A percentile compares a stretch with the other conserved stretches of the same genome.
Evolutionary conservation across 2,329 filamentous ascomycete genomes (phyloP).

Genomic region (Emericellopsis atlantica): DNA sequence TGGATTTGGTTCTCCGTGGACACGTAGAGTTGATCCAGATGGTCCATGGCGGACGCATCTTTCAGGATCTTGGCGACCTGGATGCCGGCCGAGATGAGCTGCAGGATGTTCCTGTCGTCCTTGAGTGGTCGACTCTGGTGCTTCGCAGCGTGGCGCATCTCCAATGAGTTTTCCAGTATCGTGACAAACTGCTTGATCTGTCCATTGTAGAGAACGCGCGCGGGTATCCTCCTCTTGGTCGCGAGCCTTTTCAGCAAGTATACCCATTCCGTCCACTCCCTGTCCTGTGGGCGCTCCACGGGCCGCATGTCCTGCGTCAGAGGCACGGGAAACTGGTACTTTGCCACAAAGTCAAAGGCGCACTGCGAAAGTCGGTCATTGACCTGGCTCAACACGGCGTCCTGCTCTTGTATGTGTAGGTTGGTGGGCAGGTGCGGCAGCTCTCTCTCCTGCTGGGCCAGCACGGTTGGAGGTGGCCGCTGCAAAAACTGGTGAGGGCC

Average conservation of each 20-base stretch:
- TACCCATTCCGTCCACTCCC: conserved; percentile 89
- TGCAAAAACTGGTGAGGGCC: conserved; percentile 74
- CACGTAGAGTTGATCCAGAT: conserved; percentile 69
- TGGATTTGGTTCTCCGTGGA: conserved; percentile 70
- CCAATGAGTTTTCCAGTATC: conserved; percentile 75
- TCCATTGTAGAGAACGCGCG: conserved; percentile 72
- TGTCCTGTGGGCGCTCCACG: conserved; percentile 59
- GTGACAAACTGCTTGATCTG: conserved; percentile 89
- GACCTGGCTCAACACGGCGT: conserved; percentile 65
- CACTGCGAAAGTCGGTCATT: conserved; percentile 78
- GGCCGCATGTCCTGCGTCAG: conserved; percentile 72
- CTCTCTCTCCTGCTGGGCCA: conserved; percentile 67
- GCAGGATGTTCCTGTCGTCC: conserved; percentile 79
- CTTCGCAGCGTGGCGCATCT: conserved; percentile 77
- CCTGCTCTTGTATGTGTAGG: conserved; percentile 73
- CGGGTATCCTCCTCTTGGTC: conserved; percentile 75
- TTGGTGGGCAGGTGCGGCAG: conserved; percentile 74
- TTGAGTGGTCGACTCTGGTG: conserved; percentile 74
- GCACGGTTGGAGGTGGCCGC: conserved; percentile 55
- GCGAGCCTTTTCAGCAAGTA: conserved; percentile 76
- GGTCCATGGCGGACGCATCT: conserved; percentile 73
- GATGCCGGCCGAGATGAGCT: conserved; percentile 75
- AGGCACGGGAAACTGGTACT: conserved; percentile 83
- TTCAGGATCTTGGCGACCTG: conserved; percentile 82
- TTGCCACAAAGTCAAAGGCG: conserved; percentile 81